Percentiles rank a stretch among this genome's conserved stretches.
These are phyloP conservation scores for Rhypophila decipiens DNA, from an alignment of 495 filamentous ascomycete species.

Conservation along the genomic window DNA sequence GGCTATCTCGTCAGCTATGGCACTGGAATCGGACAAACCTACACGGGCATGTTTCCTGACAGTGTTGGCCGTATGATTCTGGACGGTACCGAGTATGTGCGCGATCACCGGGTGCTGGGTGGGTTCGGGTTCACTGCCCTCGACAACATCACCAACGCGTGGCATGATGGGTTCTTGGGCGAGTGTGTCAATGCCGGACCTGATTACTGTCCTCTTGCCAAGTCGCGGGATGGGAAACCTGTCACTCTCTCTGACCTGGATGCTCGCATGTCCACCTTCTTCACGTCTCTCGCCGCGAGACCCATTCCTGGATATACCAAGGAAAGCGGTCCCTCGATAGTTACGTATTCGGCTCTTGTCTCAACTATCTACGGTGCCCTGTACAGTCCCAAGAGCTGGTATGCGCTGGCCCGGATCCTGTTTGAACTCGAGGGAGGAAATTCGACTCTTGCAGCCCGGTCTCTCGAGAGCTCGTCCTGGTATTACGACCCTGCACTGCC, in stretches of 20 bases:
- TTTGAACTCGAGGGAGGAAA: slow-evolving; percentile 39
- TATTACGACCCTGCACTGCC: slow-evolving; percentile 29
- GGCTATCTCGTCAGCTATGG: slow-evolving; percentile 69
- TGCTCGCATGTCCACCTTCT: slow-evolving; percentile 28
- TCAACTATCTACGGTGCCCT: slow-evolving; percentile 30
- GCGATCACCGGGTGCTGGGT: slow-evolving; percentile 36
- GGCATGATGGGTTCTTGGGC: slow-evolving; percentile 42
- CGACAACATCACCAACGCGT: slow-evolving; percentile 41
- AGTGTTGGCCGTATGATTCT: slow-evolving; percentile 42
- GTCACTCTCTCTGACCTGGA: slow-evolving; percentile 29
- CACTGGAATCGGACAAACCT: slow-evolving; percentile 56
- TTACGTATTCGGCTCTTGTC: slow-evolving; percentile 38
- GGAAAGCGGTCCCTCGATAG: slow-evolving; percentile 30
- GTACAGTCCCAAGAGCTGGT: slow-evolving; percentile 37
- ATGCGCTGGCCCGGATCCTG: slow-evolving; percentile 29
- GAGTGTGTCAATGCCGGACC: slow-evolving; percentile 42
- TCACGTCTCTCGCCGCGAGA: slow-evolving; percentile 26
- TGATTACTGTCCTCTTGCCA: slow-evolving; percentile 36
- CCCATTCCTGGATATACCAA: slow-evolving; percentile 28
- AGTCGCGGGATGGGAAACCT: slow-evolving; percentile 17
- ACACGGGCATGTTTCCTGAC: slow-evolving; percentile 42
- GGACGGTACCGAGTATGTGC: slow-evolving; percentile 45
- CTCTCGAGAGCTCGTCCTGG: slow-evolving; percentile 30
- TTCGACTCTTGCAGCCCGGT: slow-evolving; percentile 26
- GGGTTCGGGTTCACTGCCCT: slow-evolving; percentile 41